Evolutionary conservation across 2,329 filamentous ascomycete species (phyloP).

Genomic region (Ophiosphaerella korrae): DNA sequence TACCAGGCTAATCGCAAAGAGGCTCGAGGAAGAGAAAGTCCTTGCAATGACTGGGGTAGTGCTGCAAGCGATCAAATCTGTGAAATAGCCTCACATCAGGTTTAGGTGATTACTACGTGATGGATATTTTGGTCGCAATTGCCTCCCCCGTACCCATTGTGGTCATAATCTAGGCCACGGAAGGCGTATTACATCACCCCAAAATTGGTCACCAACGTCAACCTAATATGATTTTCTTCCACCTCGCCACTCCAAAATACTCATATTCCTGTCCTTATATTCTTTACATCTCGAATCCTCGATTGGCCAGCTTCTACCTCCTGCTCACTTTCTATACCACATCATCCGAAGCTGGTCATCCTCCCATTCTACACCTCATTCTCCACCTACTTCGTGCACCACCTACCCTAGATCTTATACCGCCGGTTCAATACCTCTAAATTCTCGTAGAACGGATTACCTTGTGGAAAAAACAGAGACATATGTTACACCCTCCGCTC

Average conservation of each 20-base stretch:
- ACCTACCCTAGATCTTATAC: not conserved
- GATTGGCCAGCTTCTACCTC: slow-evolving; percentile 19
- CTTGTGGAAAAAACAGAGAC: too few relatives aligned
- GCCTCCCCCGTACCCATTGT: not conserved
- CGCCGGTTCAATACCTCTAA: not conserved
- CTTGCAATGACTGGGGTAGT: slow-evolving; percentile 47
- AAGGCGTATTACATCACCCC: slow-evolving; percentile 5
- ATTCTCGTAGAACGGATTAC: too few relatives aligned
- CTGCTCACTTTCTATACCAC: not conserved
- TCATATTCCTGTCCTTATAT: slow-evolving; percentile 13
- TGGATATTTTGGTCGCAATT: not conserved
- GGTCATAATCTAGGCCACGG: not conserved
- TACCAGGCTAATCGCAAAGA: slow-evolving; percentile 42
- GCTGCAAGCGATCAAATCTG: slow-evolving; percentile 31
- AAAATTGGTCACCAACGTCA: slow-evolving; percentile 1
- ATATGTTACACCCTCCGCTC: not conserved
- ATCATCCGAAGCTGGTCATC: slow-evolving; percentile 19
- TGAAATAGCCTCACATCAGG: not conserved
- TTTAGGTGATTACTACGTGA: too few relatives aligned
- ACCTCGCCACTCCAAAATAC: slow-evolving; percentile 4
- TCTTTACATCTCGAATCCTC: slow-evolving; percentile 3
- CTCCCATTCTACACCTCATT: slow-evolving; percentile 1
- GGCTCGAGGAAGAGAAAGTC: slow-evolving; percentile 52
- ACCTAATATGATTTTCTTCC: not conserved
- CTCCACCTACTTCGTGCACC: not conserved